Percentiles rank a stretch among this genome's conserved stretches.
Conservation (phyloP, 1,284 basidiomycete genomes). For the Tilletiaria anomala region DNA sequence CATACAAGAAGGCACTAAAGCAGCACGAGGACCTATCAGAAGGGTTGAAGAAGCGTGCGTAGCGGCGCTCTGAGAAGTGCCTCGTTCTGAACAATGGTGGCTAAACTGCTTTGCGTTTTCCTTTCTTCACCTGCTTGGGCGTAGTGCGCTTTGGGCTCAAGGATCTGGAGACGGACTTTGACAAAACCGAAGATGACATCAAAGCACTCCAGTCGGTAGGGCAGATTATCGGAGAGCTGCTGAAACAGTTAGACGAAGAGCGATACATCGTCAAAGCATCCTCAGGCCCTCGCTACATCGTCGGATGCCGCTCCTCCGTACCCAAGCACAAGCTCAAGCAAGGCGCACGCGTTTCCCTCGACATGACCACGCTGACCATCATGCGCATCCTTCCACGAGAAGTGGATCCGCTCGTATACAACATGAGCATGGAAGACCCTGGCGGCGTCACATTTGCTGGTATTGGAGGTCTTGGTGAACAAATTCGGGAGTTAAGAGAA, state of each 20-base stretch:
- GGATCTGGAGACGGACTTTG: slow-evolving; percentile 73
- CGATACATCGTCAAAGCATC: slow-evolving; percentile 99
- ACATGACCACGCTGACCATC: slow-evolving; percentile 98
- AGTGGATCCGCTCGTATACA: slow-evolving; percentile 95
- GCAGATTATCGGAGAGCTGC: slow-evolving; percentile 96
- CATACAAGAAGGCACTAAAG: slow-evolving; percentile 2
- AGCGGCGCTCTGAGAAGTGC: no score
- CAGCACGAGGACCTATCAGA: slow-evolving; percentile 20
- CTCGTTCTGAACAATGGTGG: no score
- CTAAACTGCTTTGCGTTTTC: no score
- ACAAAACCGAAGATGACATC: slow-evolving; percentile 96
- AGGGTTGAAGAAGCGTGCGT: slow-evolving; percentile 28
- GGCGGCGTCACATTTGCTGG: slow-evolving; percentile 90
- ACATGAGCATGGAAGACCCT: slow-evolving; percentile 97
- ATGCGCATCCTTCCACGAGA: slow-evolving; percentile 91
- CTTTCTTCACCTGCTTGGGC: no score
- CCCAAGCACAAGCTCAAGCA: slow-evolving; percentile 85
- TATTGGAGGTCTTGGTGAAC: slow-evolving; percentile 88
- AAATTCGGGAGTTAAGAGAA: slow-evolving; percentile 90
- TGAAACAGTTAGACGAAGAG: slow-evolving; percentile 97
- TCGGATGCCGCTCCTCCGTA: slow-evolving; percentile 87
- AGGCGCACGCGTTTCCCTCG: slow-evolving; percentile 86
- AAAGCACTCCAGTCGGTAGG: slow-evolving; percentile 97
- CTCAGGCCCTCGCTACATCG: slow-evolving; percentile 93
- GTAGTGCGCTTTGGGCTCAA: slow-evolving; percentile 45